phyloP scores from a whole-genome alignment of 768 basidiomycete genomes.

The Chalciporus chontae region DNA sequence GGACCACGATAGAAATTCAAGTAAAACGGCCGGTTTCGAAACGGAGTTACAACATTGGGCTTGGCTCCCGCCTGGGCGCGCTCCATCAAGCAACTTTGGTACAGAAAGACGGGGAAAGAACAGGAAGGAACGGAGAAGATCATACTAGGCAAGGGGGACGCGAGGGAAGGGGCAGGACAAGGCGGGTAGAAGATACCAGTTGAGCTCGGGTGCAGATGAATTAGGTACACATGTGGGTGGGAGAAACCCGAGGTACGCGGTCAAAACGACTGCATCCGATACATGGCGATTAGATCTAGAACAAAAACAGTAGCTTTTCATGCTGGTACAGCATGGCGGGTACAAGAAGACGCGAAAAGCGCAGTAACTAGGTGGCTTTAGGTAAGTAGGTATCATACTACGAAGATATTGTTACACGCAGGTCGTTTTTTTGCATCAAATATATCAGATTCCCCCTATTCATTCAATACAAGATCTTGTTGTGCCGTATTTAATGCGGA shows the following conservation, averaged over 20 bases:
- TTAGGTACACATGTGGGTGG: slow-evolving; percentile 15
- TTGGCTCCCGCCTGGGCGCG: background rate
- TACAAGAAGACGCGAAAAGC: slow-evolving; percentile 28
- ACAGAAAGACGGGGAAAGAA: background rate
- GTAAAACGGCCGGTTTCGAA: background rate
- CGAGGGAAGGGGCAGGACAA: background rate
- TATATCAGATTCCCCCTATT: slow-evolving; percentile 21
- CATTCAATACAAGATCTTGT: slow-evolving; percentile 3
- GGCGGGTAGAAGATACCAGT: slow-evolving; percentile 10
- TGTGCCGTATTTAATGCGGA: slow-evolving; percentile 22
- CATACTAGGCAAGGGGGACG: slow-evolving; percentile 15
- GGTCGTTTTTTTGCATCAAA: slow-evolving; percentile 18
- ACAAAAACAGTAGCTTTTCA: slow-evolving; percentile 19
- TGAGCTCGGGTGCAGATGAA: slow-evolving; percentile 23
- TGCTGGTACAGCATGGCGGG: slow-evolving; percentile 16
- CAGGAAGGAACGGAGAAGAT: slow-evolving; percentile 8
- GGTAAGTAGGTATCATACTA: slow-evolving; percentile 28
- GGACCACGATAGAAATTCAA: background rate
- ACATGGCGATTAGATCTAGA: slow-evolving; percentile 20
- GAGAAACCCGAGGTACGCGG: slow-evolving; percentile 15
- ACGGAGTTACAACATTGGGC: background rate
- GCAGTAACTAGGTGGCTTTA: slow-evolving; percentile 28
- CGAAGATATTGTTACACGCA: slow-evolving; percentile 33
- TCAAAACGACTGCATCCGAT: slow-evolving; percentile 19
- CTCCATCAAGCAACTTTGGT: too few relatives aligned